Percentiles rank a stretch among this genome's conserved stretches.
These are phyloP conservation scores for Geranium incanum DNA, from an alignment of 441 rosid species.

Conservation along the genomic window DNA sequence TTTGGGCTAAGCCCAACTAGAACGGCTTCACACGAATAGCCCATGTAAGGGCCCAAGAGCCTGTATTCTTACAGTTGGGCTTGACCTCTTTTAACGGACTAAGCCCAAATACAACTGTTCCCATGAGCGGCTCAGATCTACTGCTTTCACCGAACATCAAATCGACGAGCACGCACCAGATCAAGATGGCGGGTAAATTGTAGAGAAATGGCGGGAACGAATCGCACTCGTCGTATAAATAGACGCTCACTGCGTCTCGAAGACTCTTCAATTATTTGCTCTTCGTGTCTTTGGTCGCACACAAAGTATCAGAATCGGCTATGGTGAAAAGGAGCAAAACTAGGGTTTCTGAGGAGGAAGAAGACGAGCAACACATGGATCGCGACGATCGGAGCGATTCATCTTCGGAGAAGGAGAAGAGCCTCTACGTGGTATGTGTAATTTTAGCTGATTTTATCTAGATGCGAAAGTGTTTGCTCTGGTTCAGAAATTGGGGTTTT, in stretches of 20 bases:
- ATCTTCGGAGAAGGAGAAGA: constrained; percentile 30
- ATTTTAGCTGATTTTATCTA: neutral
- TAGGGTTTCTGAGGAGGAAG: constrained; percentile 3
- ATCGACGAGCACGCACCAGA: no score
- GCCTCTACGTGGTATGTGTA: constrained; percentile 53
- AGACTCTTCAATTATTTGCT: neutral
- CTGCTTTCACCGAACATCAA: no score
- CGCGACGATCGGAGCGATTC: constrained; percentile 17
- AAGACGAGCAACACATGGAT: constrained; percentile 19
- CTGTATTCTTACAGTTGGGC: no score
- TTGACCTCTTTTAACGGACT: no score
- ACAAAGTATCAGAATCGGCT: neutral
- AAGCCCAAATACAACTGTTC: no score
- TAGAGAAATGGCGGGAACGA: neutral
- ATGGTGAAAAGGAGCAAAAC: neutral
- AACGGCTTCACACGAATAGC: no score
- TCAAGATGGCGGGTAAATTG: neutral
- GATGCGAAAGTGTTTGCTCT: neutral
- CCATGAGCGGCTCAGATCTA: no score
- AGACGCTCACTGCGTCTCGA: neutral
- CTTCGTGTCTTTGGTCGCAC: neutral
- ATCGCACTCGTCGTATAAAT: neutral
- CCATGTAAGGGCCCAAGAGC: no score
- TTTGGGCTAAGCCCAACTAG: no score
- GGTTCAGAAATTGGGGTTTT: neutral